Evolutionary conservation across 306 rosid genomes (phyloP).

Genomic region (Begonia peltatifolia): DNA sequence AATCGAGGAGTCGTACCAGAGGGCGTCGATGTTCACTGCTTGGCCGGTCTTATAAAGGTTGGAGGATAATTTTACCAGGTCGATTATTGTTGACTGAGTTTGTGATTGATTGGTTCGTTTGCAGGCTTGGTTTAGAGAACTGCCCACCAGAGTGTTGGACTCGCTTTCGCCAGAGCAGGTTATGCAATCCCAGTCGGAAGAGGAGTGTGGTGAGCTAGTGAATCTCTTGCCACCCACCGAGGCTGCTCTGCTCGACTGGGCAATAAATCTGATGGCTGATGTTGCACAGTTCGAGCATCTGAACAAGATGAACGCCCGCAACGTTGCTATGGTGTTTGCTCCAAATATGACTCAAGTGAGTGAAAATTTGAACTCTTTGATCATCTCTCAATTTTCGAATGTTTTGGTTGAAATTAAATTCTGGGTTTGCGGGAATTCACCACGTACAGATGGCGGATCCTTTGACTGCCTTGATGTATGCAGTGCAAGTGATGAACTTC

Average conservation of each 20-base stretch:
- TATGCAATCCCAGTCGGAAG: no score
- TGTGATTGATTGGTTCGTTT: no score
- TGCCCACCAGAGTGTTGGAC: no score
- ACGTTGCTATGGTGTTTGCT: constrained; percentile 85
- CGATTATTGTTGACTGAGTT: no score
- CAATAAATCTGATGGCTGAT: constrained; percentile 71
- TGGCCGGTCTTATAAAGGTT: constrained; percentile 97
- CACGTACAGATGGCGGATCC: constrained; percentile 62
- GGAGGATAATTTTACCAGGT: background rate
- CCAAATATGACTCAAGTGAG: constrained; percentile 90
- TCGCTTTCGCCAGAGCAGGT: no score
- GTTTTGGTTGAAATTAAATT: background rate
- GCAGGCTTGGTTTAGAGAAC: no score
- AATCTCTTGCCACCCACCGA: no score
- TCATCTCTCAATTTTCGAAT: background rate
- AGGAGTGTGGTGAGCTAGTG: no score
- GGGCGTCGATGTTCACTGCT: constrained; percentile 77
- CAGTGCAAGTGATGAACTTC: constrained; percentile 85
- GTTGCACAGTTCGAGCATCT: constrained; percentile 65
- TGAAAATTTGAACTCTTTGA: background rate
- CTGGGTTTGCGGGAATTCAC: no score
- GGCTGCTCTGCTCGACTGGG: no score
- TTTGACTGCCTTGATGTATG: constrained; percentile 85
- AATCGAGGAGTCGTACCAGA: constrained; percentile 71
- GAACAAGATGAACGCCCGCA: constrained; percentile 90